Conservation (phyloP, 1,284 basidiomycete genomes). For the Ganoderma sinense region DNA sequence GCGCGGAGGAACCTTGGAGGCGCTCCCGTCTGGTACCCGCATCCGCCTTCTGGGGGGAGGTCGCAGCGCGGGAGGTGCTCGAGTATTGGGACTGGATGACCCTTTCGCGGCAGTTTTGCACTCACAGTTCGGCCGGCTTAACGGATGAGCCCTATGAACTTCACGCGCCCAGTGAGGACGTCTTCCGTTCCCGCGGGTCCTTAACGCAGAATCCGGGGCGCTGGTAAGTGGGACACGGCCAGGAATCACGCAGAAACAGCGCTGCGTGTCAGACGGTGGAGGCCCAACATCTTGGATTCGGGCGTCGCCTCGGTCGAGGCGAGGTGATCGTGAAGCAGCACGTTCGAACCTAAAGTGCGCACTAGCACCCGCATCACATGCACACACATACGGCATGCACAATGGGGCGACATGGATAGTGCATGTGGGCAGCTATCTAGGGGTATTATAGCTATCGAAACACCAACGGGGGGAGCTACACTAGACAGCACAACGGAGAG, state of each 20-base stretch:
- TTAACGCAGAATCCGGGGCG: not conserved
- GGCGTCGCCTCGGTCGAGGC: not conserved
- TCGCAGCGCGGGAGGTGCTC: not conserved
- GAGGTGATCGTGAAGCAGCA: not conserved
- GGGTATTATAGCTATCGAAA: conserved; percentile 6
- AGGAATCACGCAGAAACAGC: not conserved
- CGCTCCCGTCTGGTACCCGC: not conserved
- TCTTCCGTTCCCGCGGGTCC: not conserved
- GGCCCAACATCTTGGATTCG: not conserved
- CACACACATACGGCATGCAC: not conserved
- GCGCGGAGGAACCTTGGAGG: not conserved
- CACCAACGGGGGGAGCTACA: not conserved
- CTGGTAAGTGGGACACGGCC: not conserved
- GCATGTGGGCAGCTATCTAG: conserved; percentile 16
- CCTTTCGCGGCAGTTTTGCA: not conserved
- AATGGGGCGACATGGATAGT: conserved; percentile 11
- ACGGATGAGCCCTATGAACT: not conserved
- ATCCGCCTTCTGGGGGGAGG: not conserved
- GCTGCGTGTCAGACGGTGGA: not conserved
- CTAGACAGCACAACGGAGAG: conserved; percentile 9
- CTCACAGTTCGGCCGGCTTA: conserved; percentile 2
- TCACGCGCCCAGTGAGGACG: not conserved
- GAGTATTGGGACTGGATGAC: not conserved
- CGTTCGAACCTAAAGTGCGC: not conserved
- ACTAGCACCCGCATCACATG: not conserved